phyloP scores from a whole-genome alignment of 768 basidiomycete genomes.

The Macrolepiota fuliginosa region DNA sequence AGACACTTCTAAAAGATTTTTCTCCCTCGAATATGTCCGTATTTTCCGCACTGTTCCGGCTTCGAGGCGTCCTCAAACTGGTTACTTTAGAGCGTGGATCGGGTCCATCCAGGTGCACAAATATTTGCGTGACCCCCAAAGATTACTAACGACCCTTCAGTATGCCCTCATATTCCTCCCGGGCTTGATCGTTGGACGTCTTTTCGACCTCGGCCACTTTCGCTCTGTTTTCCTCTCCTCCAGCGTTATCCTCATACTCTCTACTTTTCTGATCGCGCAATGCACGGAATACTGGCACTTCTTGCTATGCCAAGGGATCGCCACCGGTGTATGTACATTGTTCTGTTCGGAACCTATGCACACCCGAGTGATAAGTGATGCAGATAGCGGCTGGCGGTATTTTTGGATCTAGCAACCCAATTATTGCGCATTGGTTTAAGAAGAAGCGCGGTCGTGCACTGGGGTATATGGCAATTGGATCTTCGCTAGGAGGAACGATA shows the following conservation, averaged over 20 bases:
- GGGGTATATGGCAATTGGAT: slow-evolving; percentile 62
- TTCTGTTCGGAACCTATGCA: not conserved
- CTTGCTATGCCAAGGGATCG: slow-evolving; percentile 58
- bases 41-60: not conserved
- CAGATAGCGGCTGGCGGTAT: slow-evolving; percentile 53
- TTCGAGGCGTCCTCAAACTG: no score
- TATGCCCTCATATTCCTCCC: slow-evolving; percentile 63
- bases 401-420: slow-evolving; percentile 57
- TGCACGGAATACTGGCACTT: slow-evolving; percentile 67
- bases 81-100: slow-evolving; percentile 66
- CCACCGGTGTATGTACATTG: slow-evolving; percentile 41
- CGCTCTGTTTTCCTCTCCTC: slow-evolving; percentile 38
- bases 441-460: slow-evolving; percentile 56
- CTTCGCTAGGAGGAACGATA: slow-evolving; percentile 65
- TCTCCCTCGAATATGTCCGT: slow-evolving; percentile 52
- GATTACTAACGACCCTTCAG: slow-evolving; percentile 28
- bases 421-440: slow-evolving; percentile 75
- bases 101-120: slow-evolving; percentile 64
- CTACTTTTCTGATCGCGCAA: slow-evolving; percentile 53
- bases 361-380: not conserved
- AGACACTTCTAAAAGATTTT: not conserved
- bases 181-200: slow-evolving; percentile 41
- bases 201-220: slow-evolving; percentile 74
- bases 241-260: slow-evolving; percentile 35
- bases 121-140: not conserved